phyloP scores from a whole-genome alignment of 306 rosid genomes.

The Psophocarpus tetragonolobus region DNA sequence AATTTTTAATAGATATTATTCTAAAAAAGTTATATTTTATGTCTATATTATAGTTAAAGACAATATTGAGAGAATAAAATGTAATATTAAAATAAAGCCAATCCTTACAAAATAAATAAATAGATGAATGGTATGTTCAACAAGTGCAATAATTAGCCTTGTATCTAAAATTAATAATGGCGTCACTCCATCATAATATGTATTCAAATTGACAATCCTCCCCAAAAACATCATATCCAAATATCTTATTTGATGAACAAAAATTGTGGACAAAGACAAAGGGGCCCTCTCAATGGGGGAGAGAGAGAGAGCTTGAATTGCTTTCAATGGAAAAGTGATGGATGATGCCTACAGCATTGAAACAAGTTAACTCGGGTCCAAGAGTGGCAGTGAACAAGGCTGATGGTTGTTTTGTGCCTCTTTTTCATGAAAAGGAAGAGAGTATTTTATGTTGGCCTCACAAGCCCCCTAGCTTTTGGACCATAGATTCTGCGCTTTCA shows the following conservation, averaged over 20 bases:
- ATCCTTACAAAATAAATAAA: neutral
- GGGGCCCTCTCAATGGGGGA: constrained; percentile 5
- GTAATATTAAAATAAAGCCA: neutral
- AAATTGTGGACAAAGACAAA: neutral
- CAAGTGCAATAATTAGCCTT: neutral
- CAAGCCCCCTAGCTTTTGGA: neutral
- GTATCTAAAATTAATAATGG: neutral
- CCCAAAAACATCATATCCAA: neutral
- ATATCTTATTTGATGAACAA: neutral
- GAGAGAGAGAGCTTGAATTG: neutral
- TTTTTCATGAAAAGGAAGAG: constrained; percentile 23
- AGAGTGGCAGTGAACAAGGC: neutral
- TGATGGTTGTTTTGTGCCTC: neutral
- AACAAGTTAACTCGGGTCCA: neutral
- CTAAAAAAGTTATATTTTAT: too few species aligned
- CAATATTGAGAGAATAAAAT: too few species aligned
- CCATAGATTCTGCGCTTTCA: neutral
- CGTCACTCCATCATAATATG: neutral
- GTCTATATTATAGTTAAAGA: too few species aligned
- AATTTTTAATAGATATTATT: too few species aligned
- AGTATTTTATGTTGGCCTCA: neutral
- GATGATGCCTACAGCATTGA: neutral
- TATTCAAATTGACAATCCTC: neutral
- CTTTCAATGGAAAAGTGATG: constrained; percentile 25
- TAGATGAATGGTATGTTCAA: neutral